Percentiles rank a stretch among this genome's conserved stretches.
Evolutionary conservation across 2,329 filamentous ascomycete genomes (phyloP).

Genomic region (Alternaria dauci): DNA sequence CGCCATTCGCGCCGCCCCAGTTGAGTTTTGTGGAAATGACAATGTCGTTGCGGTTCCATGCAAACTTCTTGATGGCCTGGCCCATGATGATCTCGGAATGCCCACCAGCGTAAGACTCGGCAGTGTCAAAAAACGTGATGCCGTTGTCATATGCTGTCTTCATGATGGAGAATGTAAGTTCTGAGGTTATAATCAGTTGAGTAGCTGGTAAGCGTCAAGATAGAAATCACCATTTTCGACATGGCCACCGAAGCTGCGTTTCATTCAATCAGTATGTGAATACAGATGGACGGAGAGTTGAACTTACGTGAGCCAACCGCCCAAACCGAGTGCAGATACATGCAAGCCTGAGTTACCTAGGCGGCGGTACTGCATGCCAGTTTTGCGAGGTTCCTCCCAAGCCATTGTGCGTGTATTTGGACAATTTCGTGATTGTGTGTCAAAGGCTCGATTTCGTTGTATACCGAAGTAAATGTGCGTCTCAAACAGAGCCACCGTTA

Average conservation of each 20-base stretch:
- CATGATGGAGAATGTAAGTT: slow-evolving; percentile 64
- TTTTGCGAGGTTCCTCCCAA: slow-evolving; percentile 43
- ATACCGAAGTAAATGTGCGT: background rate
- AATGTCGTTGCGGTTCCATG: slow-evolving; percentile 61
- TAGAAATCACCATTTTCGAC: slow-evolving; percentile 66
- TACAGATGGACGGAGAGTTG: background rate
- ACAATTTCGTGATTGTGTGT: background rate
- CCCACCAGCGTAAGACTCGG: slow-evolving; percentile 58
- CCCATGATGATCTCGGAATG: slow-evolving; percentile 65
- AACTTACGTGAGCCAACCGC: slow-evolving; percentile 69
- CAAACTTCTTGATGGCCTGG: slow-evolving; percentile 63
- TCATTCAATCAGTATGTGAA: background rate
- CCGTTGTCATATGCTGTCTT: slow-evolving; percentile 65
- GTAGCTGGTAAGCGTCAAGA: background rate
- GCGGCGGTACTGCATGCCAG: slow-evolving; percentile 68
- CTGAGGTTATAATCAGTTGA: slow-evolving; percentile 33
- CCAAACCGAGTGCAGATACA: slow-evolving; percentile 75
- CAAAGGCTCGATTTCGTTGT: background rate
- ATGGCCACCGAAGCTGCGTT: slow-evolving; percentile 65
- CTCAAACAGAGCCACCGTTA: background rate
- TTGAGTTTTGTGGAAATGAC: slow-evolving; percentile 58
- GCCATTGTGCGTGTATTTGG: slow-evolving; percentile 27
- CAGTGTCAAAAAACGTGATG: slow-evolving; percentile 51
- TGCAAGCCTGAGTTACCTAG: slow-evolving; percentile 77
- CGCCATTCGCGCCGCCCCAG: slow-evolving; percentile 59